Evolutionary conservation across 192 early-diverging fungal species (phyloP), one percentile per base, ranked within the genome.

Genomic region (Obelidium mucronatum): DNA sequence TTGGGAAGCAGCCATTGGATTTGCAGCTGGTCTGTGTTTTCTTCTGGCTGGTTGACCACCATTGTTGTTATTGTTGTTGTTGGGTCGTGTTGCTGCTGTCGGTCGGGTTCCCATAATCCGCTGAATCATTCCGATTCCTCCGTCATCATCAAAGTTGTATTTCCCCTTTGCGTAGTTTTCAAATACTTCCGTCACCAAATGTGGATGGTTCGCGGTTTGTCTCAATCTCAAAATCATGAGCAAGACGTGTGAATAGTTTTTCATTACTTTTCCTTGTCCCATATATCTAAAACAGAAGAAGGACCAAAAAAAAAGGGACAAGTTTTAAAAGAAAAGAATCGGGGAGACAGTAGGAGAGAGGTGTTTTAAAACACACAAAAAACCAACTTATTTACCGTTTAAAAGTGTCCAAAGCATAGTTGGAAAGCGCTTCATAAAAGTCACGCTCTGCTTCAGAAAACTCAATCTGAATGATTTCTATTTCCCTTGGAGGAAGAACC

Each of bases 161-260:
- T 52, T 36, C 22, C 65, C 39, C 31, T 67, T 24, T 13, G 37
- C 65, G 52, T 22, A 56, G 37, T 33, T 11, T n/a, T 70, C 13
- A 70, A 60, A 52, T 6, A 56, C 33, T 37, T 56, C 68, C 4
- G 19, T 5, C 22, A 70, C 58, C 8, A 70, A 30, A 56, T 58
- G 24, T 15, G 68, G 68, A 37, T 70, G 68, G 48, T 52, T 65
- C 13, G n/a, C 17, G 3, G 77, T 72, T 37, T 81, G 78, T 13
- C 78, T 30, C 11, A 79, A 35, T 30, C 56, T 22, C 28, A 81
- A 28, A 69, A 79, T 52, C 61, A 80, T 53, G 53, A 73, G 69
- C 5, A 79, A 37, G 8, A 79, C 72, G 58, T 79, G 78, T 22
- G n/a, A 19, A 42, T 77, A 79, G 51, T 79, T 80, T 6, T 81